Evolutionary conservation across 306 rosid genomes (phyloP).

Genomic region (Mimosa pudica): DNA sequence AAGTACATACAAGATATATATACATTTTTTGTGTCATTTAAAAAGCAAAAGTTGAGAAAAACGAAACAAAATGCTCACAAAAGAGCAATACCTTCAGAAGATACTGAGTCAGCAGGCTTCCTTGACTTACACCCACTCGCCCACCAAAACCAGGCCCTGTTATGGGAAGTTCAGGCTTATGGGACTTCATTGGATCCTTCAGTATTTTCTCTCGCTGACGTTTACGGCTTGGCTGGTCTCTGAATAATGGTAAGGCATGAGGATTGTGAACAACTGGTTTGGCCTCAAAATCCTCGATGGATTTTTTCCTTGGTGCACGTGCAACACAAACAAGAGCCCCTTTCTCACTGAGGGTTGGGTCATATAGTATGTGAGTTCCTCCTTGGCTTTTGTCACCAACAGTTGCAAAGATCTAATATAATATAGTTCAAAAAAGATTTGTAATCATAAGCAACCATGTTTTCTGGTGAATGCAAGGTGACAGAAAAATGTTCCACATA

Average conservation of each 20-base stretch:
- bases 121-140: conserved; percentile 83
- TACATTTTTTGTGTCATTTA: conserved; percentile 27
- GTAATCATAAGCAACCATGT: conserved; percentile 17
- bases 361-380: conserved; percentile 83
- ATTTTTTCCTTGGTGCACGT: conserved; percentile 91
- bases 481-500: conserved; percentile 20
- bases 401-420: conserved; percentile 73
- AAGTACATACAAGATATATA: conserved; percentile 32
- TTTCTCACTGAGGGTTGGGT: conserved; percentile 84
- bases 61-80: conserved; percentile 7
- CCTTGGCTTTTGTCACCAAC: conserved; percentile 91
- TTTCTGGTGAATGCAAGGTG: conserved; percentile 26
- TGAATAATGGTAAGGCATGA: conserved; percentile 86
- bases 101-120: conserved; percentile 96
- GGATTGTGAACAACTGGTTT: conserved; percentile 94
- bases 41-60: conserved; percentile 16
- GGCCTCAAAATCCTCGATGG: conserved; percentile 84
- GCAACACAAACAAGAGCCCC: conserved; percentile 99
- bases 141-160: conserved; percentile 98
- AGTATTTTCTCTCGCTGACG: conserved; percentile 81
- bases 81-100: conserved; percentile 68
- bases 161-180: conserved; percentile 94
- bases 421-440: neutral
- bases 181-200: conserved; percentile 94
- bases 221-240: conserved; percentile 94